These are phyloP conservation scores for Arctium minus DNA, from an alignment of 129 eudicot genomes.

Conservation along the genomic window DNA sequence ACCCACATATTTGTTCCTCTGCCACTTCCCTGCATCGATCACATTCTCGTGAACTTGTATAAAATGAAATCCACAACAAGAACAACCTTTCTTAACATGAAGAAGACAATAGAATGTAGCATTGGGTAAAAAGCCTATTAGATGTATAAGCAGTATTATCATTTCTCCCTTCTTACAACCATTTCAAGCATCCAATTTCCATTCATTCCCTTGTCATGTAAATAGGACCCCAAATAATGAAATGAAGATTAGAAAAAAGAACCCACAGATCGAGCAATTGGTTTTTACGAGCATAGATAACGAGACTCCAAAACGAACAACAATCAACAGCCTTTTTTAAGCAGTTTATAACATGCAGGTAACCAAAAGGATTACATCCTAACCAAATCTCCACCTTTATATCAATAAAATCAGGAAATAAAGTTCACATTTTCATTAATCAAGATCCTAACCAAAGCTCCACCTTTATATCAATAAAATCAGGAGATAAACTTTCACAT, in stretches of 20 bases:
- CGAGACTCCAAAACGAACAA: background rate
- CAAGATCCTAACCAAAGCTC: background rate
- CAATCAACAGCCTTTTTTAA: background rate
- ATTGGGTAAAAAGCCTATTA: background rate
- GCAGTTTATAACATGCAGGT: background rate
- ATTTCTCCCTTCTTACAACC: background rate
- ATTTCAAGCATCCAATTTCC: background rate
- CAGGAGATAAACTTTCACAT: background rate
- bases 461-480: background rate
- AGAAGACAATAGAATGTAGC: background rate
- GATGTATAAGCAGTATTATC: too few species aligned
- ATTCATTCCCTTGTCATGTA: background rate
- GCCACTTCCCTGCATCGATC: conserved; percentile 71
- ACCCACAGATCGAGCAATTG: background rate
- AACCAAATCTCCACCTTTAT: background rate
- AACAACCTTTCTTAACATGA: background rate
- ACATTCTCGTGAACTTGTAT: background rate
- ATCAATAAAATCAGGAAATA: background rate
- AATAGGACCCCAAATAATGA: background rate
- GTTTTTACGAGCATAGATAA: background rate
- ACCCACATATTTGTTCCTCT: conserved; percentile 93
- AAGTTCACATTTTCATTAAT: background rate
- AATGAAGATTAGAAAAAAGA: background rate
- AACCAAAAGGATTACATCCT: background rate
- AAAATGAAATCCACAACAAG: background rate